Conservation (phyloP, 768 basidiomycete genomes). For the Amanita rubescens region DNA sequence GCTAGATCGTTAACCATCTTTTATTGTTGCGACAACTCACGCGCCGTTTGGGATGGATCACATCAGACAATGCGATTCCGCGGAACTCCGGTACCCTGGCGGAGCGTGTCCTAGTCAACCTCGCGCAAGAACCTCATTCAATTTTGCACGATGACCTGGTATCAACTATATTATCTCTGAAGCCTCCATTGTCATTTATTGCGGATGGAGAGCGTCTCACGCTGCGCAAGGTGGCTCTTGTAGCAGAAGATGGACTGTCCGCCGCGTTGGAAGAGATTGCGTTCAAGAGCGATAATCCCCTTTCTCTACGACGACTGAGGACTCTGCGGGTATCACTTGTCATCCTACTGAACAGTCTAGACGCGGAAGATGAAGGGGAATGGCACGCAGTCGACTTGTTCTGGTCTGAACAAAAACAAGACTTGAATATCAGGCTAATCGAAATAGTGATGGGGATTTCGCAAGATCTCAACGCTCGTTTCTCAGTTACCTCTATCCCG, state of each 20-base stretch:
- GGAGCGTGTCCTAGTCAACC: constrained; percentile 58
- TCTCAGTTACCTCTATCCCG: constrained; percentile 30
- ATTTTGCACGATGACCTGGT: constrained; percentile 54
- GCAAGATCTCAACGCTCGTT: constrained; percentile 47
- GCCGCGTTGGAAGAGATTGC: constrained; percentile 58
- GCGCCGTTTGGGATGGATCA: constrained; percentile 66
- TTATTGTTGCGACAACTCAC: constrained; percentile 66
- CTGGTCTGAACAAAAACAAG: constrained; percentile 55
- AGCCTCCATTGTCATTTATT: constrained; percentile 54
- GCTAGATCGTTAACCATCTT: constrained; percentile 66
- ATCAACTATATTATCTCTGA: constrained; percentile 50
- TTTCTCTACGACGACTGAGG: constrained; percentile 45
- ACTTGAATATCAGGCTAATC: constrained; percentile 49
- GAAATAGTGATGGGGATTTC: constrained; percentile 42
- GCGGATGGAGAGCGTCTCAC: constrained; percentile 50
- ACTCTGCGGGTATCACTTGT: constrained; percentile 59
- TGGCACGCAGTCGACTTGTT: constrained; percentile 47
- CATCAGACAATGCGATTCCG: constrained; percentile 53
- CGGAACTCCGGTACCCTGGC: constrained; percentile 57
- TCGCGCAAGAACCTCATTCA: constrained; percentile 52
- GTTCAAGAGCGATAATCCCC: constrained; percentile 40
- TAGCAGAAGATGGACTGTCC: constrained; percentile 61
- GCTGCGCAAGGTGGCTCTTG: constrained; percentile 52
- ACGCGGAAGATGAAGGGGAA: constrained; percentile 43
- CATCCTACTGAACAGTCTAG: constrained; percentile 45